These are phyloP conservation scores for Naganishia friedmannii DNA, from an alignment of 768 basidiomycete species.

Conservation along the genomic window DNA sequence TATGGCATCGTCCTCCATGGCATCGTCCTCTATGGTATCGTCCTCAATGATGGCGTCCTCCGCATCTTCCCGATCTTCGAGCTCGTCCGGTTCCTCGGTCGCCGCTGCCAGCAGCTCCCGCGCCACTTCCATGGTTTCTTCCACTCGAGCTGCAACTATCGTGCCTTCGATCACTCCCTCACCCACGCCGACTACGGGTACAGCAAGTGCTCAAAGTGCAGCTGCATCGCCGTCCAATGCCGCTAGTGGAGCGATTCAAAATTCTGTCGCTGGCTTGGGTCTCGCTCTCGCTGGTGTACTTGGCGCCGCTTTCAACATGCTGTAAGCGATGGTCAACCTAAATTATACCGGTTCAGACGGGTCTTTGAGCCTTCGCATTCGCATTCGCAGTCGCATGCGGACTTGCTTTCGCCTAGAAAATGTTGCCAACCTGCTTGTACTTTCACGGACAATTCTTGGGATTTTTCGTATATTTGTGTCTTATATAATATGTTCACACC, in stretches of 20 bases:
- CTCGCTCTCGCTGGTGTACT: conserved; percentile 9
- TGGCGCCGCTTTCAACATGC: background rate
- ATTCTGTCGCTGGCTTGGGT: background rate
- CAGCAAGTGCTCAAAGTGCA: background rate
- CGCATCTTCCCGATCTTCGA: background rate
- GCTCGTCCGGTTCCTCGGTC: background rate
- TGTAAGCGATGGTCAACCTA: background rate
- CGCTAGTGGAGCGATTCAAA: background rate
- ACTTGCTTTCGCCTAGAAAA: background rate
- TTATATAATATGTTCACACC: background rate
- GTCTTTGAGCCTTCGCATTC: background rate
- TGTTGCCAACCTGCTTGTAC: background rate
- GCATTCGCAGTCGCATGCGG: background rate
- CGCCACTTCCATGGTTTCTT: background rate
- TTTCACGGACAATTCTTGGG: conserved; percentile 1
- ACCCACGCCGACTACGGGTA: background rate
- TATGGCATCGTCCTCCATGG: background rate
- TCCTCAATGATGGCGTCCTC: too few relatives aligned
- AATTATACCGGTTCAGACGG: too few relatives aligned
- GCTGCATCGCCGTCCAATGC: background rate
- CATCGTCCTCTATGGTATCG: background rate
- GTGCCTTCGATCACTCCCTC: background rate
- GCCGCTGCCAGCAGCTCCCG: background rate
- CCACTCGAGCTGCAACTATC: background rate
- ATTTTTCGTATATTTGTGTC: background rate